Percentiles rank a stretch among this genome's conserved stretches.
phyloP scores from a whole-genome alignment of 73 alveolate genomes.

The Paramecium primaurelia region DNA sequence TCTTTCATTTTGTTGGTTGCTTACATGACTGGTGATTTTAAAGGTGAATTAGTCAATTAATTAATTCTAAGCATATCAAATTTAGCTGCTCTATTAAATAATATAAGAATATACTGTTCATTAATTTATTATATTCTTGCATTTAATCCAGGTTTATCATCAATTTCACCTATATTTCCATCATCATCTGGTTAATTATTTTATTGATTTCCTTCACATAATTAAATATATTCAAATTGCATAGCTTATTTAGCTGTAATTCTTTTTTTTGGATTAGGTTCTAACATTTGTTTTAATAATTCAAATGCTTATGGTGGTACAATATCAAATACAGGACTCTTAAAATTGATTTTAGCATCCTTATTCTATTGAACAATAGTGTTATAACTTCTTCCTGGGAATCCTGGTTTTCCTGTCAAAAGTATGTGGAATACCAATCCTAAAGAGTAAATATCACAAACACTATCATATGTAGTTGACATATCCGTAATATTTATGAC shows the following conservation, averaged over 20 bases:
- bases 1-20: conserved; percentile 6
- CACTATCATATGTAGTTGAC: conserved; percentile 55
- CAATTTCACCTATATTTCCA: not conserved
- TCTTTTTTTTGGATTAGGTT: conserved; percentile 35
- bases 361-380: conserved; percentile 16
- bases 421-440: conserved; percentile 59
- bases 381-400: conserved; percentile 39
- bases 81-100: not conserved
- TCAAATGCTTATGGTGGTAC: conserved; percentile 11
- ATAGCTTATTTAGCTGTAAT: conserved; percentile 1
- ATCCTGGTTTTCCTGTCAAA: conserved; percentile 34
- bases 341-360: conserved; percentile 23
- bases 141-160: not conserved
- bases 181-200: not conserved
- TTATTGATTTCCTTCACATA: not conserved
- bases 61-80: conserved; percentile 41
- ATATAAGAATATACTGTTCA: not conserved
- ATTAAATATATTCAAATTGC: not conserved
- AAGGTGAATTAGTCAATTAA: conserved; percentile 23
- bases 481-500: conserved; percentile 55
- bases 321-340: conserved; percentile 10
- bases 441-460: conserved; percentile 56
- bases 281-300: not conserved
- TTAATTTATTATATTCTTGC: not conserved
- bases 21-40: conserved; percentile 40